Evolutionary conservation across 352 stramenopile species (phyloP), one percentile per base, ranked within the genome.

Genomic region (Pythium folliculosum): DNA sequence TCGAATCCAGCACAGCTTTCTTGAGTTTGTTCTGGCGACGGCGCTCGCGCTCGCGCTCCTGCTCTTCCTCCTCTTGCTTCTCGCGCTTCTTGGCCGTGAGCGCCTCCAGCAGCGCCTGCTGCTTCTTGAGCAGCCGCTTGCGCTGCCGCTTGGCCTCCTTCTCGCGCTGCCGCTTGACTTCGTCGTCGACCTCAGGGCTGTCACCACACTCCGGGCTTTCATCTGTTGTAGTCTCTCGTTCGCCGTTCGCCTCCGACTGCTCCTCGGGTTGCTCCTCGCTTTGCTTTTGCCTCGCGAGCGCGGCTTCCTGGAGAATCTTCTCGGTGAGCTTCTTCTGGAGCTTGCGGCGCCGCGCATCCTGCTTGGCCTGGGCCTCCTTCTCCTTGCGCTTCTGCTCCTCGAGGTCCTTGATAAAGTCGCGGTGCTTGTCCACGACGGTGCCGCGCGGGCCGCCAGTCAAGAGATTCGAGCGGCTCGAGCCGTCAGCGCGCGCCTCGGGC

Each of bases 301-400:
- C 80, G 17, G 76, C 78, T 19, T 86, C 71, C 16, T 83, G 57
- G 17, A 89, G 62, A 13, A 91, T 80, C 60, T 84, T 88, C 17
- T 71, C 64, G 6, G 69, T 84, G 50, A 78, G 73, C 55, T 92
- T 91, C 30, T 83, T 73, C 23, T 89, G 84, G 22, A 82, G 70
- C 25, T 88, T 87, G 32, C 84, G 76, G 57, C 86, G 79, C 14
- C 84, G 73, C 49, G 71, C 64, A 48, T 88, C 76, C 17, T 84
- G 61, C 45, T 72, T 71, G 16, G 55, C 73, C 35, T 80, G 73
- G 0, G 82, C 73, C 44, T 90, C 78, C 22, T 83, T 86, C 61
- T 90, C 77, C n/a, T 81, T 79, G 3, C 75, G 65, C 69, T 90
- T 91, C 55, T 90, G 88, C 35, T 90, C 81, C 70, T 91, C 85